Evolutionary conservation across 768 basidiomycete species (phyloP).

Genomic region (Stropharia rugosoannulata): DNA sequence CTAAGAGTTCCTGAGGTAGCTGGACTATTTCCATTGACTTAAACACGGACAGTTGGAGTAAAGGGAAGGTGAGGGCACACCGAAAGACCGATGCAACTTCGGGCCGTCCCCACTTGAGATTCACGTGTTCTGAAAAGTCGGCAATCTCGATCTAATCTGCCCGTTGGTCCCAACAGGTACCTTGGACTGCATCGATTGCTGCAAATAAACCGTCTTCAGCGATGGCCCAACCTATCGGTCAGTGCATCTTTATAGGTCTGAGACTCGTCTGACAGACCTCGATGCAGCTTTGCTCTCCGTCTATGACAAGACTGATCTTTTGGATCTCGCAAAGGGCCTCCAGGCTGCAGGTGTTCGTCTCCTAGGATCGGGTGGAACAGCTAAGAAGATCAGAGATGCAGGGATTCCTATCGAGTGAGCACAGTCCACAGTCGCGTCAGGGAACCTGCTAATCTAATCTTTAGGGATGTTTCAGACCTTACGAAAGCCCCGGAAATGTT

Average conservation of each 20-base stretch:
- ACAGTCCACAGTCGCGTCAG: neutral
- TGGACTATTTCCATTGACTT: neutral
- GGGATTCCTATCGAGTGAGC: conserved; percentile 89
- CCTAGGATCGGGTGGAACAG: conserved; percentile 95
- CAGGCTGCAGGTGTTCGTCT: conserved; percentile 79
- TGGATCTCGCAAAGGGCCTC: conserved; percentile 88
- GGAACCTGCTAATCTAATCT: neutral
- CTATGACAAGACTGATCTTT: conserved; percentile 90
- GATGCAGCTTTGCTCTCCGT: conserved; percentile 84
- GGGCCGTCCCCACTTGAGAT: too few relatives aligned
- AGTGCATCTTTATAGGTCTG: neutral
- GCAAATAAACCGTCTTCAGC: neutral
- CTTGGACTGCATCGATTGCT: neutral
- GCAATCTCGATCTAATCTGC: too few relatives aligned
- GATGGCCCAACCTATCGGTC: conserved; percentile 32
- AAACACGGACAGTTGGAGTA: too few relatives aligned
- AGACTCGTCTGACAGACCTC: neutral
- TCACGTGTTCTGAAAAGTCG: too few relatives aligned
- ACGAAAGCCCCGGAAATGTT: conserved; percentile 99
- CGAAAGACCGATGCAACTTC: too few relatives aligned
- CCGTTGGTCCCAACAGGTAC: too few relatives aligned
- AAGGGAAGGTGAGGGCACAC: too few relatives aligned
- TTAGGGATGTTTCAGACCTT: conserved; percentile 94
- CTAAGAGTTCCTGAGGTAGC: conserved; percentile 15
- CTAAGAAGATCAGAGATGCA: conserved; percentile 94